Conservation (phyloP, 768 basidiomycete genomes). For the Dentipellis sp. region DNA sequence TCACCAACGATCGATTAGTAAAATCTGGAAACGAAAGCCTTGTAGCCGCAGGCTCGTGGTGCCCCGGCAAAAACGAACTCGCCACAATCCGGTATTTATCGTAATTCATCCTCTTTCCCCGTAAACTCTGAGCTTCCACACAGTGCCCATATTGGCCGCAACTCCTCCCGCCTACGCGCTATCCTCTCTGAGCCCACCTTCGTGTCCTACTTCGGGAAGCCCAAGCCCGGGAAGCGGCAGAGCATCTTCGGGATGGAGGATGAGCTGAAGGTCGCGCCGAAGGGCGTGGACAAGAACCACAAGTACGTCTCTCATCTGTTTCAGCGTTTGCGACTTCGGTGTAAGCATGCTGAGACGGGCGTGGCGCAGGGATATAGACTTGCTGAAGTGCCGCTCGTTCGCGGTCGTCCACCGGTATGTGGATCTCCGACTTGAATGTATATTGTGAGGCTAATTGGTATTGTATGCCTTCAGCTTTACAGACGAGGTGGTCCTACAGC, state of each 20-base stretch:
- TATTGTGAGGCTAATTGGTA: neutral
- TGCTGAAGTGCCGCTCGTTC: slow-evolving; percentile 77
- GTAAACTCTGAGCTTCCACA: neutral
- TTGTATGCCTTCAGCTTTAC: slow-evolving; percentile 13
- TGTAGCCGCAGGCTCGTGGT: slow-evolving; percentile 77
- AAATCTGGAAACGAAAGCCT: slow-evolving; percentile 57
- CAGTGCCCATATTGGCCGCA: slow-evolving; percentile 55
- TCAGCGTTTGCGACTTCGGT: neutral
- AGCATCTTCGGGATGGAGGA: slow-evolving; percentile 86
- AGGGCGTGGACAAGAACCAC: slow-evolving; percentile 80
- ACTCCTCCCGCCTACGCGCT: slow-evolving; percentile 51
- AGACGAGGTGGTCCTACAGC: slow-evolving; percentile 33
- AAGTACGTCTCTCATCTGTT: slow-evolving; percentile 31
- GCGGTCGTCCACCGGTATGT: slow-evolving; percentile 56
- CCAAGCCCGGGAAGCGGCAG: slow-evolving; percentile 51
- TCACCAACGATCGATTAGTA: slow-evolving; percentile 30
- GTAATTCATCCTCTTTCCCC: neutral
- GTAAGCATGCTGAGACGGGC: neutral
- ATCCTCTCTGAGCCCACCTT: slow-evolving; percentile 66
- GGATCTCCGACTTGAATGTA: neutral
- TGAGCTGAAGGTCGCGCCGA: slow-evolving; percentile 85
- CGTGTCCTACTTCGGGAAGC: slow-evolving; percentile 65
- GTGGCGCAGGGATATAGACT: slow-evolving; percentile 70
- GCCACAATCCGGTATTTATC: slow-evolving; percentile 53
- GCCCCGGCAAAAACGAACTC: slow-evolving; percentile 72